A percentile compares a stretch with the other conserved stretches of the same genome.
These are phyloP conservation scores for Tricladium varicosporioides DNA, from an alignment of 2,329 filamentous ascomycete genomes.

Conservation along the genomic window DNA sequence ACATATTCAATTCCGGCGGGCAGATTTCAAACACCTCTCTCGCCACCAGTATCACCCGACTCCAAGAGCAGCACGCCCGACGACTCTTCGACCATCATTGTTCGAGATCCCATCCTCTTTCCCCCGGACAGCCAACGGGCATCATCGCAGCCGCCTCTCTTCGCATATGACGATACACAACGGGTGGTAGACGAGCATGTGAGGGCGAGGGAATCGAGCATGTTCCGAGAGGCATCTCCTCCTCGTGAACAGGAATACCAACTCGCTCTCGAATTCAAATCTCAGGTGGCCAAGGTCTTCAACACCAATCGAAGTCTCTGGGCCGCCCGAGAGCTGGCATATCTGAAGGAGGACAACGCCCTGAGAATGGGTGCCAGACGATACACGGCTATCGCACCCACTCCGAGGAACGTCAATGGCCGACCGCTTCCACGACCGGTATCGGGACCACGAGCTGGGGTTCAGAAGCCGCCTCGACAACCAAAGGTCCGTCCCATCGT, in stretches of 20 bases:
- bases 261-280: conserved; percentile 50
- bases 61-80: conserved; percentile 30
- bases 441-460: conserved; percentile 1
- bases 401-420: conserved; percentile 4
- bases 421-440: conserved; percentile 13
- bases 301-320: conserved; percentile 27
- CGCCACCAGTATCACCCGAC: conserved; percentile 57
- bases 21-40: conserved; percentile 42
- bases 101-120: conserved; percentile 57
- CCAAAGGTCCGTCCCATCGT: conserved; percentile 14
- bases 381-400: conserved; percentile 31
- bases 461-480: conserved; percentile 7
- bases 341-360: conserved; percentile 27
- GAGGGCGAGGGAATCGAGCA: conserved; percentile 25
- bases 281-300: conserved; percentile 44
- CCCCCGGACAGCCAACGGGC: conserved; percentile 41
- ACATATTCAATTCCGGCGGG: conserved; percentile 38
- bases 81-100: conserved; percentile 35
- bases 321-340: conserved; percentile 28
- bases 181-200: conserved; percentile 47
- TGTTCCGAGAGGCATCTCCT: conserved; percentile 44
- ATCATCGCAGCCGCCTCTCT: conserved; percentile 49
- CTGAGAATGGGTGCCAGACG: conserved; percentile 21
- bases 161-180: conserved; percentile 44
- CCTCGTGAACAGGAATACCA: conserved; percentile 54